Percentiles rank a stretch among this genome's conserved stretches.
Conservation (phyloP, 352 stramenopile genomes). For the Globisporangium abappressorium region DNA sequence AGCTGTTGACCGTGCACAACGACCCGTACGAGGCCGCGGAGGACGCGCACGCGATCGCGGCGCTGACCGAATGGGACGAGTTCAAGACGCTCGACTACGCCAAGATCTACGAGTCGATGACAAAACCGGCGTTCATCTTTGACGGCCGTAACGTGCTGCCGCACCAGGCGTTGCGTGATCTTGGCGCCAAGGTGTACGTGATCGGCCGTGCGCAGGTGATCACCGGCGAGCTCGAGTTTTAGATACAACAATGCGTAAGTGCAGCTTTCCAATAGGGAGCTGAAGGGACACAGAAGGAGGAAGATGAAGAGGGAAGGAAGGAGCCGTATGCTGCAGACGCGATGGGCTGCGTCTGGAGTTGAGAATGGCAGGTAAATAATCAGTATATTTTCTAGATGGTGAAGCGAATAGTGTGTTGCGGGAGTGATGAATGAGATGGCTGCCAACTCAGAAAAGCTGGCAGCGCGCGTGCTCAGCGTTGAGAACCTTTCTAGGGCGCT, state of each 20-base stretch:
- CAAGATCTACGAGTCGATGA: slow-evolving; percentile 95
- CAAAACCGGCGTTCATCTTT: slow-evolving; percentile 99
- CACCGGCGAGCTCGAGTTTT: slow-evolving; percentile 61
- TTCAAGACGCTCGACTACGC: slow-evolving; percentile 99
- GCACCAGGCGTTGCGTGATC: slow-evolving; percentile 89
- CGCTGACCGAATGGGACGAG: slow-evolving; percentile 99
- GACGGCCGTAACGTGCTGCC: slow-evolving; percentile 98
- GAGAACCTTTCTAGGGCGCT: too few species aligned
- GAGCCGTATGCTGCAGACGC: too few species aligned
- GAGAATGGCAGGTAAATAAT: not conserved
- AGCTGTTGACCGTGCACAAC: slow-evolving; percentile 62
- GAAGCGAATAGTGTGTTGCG: too few species aligned
- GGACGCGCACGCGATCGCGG: slow-evolving; percentile 92
- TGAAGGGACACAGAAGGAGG: not conserved
- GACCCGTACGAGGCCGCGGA: slow-evolving; percentile 93
- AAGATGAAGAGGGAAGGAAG: not conserved
- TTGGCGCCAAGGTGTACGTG: slow-evolving; percentile 98
- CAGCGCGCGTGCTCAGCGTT: too few species aligned
- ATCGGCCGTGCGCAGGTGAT: slow-evolving; percentile 90
- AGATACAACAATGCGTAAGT: slow-evolving; percentile 15
- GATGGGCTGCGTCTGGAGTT: not conserved
- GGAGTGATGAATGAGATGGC: too few species aligned
- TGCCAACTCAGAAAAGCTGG: too few species aligned
- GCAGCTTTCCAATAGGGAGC: too few species aligned
- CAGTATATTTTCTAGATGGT: not conserved